Conservation (phyloP, 1,284 basidiomycete genomes). For the Phylloporus sp. region DNA sequence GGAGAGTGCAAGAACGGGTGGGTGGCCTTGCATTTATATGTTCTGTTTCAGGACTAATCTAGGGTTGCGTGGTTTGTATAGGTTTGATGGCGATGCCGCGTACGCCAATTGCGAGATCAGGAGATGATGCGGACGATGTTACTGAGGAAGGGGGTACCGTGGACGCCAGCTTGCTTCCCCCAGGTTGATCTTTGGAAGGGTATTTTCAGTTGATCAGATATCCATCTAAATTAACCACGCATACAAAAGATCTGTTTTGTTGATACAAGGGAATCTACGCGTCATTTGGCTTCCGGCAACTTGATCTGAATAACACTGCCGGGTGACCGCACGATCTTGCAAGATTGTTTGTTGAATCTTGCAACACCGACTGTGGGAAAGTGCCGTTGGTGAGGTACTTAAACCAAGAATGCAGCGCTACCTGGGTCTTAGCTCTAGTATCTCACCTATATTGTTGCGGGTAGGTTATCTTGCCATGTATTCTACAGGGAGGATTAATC, state of each 20-base stretch:
- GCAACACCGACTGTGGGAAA: background rate
- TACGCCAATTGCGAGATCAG: conserved; percentile 79
- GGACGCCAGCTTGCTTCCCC: conserved; percentile 89
- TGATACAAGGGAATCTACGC: background rate
- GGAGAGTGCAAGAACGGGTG: conserved; percentile 92
- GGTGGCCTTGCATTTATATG: conserved; percentile 33
- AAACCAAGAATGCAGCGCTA: too few species aligned
- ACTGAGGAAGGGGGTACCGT: conserved; percentile 62
- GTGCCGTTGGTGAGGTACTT: background rate
- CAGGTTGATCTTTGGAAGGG: conserved; percentile 64
- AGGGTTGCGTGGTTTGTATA: conserved; percentile 41
- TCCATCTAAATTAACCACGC: background rate
- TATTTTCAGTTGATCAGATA: background rate
- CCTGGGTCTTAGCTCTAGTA: too few species aligned
- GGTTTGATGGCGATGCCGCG: conserved; percentile 97
- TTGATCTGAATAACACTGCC: too few species aligned
- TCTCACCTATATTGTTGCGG: too few species aligned
- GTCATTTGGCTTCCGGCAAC: background rate
- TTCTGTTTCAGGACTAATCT: conserved; percentile 4
- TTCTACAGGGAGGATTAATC: too few species aligned
- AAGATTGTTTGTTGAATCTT: too few species aligned
- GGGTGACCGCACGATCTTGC: too few species aligned
- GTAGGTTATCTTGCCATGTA: too few species aligned
- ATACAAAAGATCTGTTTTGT: background rate
- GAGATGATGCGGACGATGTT: conserved; percentile 66